These are phyloP conservation scores for Apiospora phragmitis DNA, from an alignment of 2,329 filamentous ascomycete species.

Conservation along the genomic window DNA sequence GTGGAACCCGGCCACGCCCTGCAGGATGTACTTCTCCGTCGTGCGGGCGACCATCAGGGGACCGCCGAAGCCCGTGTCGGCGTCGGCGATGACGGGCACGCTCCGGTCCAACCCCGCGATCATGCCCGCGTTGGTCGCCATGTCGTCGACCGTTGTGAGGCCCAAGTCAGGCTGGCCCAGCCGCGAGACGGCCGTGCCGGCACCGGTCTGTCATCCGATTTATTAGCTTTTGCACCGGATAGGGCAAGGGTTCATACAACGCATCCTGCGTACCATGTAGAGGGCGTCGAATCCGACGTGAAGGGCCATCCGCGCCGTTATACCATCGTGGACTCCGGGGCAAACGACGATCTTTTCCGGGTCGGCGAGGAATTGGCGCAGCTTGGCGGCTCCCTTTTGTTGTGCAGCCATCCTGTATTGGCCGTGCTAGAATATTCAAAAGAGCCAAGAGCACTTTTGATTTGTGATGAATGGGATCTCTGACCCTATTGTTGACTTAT, in stretches of 20 bases:
- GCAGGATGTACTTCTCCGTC: slow-evolving; percentile 28
- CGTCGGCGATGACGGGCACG: slow-evolving; percentile 61
- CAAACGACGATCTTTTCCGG: slow-evolving; percentile 51
- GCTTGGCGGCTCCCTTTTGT: slow-evolving; percentile 32
- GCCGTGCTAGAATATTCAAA: not conserved
- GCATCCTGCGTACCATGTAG: slow-evolving; percentile 60
- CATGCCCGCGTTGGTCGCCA: slow-evolving; percentile 64
- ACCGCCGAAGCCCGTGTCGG: slow-evolving; percentile 58
- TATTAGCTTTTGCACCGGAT: not conserved
- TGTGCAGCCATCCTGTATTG: not conserved
- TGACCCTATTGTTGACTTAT: not conserved
- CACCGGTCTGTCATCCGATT: slow-evolving; percentile 22
- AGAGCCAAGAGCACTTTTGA: not conserved
- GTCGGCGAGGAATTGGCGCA: slow-evolving; percentile 41
- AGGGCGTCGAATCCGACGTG: slow-evolving; percentile 62
- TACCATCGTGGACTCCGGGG: slow-evolving; percentile 69
- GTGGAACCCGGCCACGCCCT: slow-evolving; percentile 31
- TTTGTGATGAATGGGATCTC: too few species aligned
- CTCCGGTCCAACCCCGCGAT: slow-evolving; percentile 58
- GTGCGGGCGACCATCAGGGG: slow-evolving; percentile 55
- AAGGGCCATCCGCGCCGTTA: slow-evolving; percentile 64
- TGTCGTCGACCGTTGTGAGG: slow-evolving; percentile 61
- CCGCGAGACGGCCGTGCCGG: slow-evolving; percentile 40
- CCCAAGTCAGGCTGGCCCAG: slow-evolving; percentile 65
- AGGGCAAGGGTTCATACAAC: not conserved